phyloP scores from a whole-genome alignment of 2,329 filamentous ascomycete species.

The Penicillium sp. region DNA sequence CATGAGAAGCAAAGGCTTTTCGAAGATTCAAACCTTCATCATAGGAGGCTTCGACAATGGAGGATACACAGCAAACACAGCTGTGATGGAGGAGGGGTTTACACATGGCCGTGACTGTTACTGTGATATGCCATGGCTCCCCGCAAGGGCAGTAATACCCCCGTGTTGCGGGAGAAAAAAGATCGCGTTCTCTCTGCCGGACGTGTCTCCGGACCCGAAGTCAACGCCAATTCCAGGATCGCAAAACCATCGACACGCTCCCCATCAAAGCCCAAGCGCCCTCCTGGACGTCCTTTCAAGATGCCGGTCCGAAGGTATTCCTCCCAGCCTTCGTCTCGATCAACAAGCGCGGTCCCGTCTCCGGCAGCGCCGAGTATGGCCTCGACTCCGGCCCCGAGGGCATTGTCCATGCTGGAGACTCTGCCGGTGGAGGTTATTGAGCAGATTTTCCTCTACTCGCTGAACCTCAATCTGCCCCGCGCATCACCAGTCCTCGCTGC shows the following conservation, averaged over 20 bases:
- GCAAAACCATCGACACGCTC: slow-evolving; percentile 5
- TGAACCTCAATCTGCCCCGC: slow-evolving; percentile 51
- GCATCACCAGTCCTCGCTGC: slow-evolving; percentile 47
- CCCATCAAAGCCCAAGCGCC: slow-evolving; percentile 11
- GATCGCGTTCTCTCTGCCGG: not conserved
- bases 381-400: slow-evolving; percentile 8
- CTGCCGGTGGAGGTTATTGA: slow-evolving; percentile 58
- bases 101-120: not conserved
- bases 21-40: not conserved
- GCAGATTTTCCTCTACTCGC: slow-evolving; percentile 54
- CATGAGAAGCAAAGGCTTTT: not conserved
- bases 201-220: not conserved
- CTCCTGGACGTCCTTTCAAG: slow-evolving; percentile 19
- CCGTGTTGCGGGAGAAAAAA: not conserved
- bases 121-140: slow-evolving; percentile 13
- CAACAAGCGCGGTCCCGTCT: slow-evolving; percentile 9
- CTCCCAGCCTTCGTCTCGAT: slow-evolving; percentile 15
- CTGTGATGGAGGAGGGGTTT: not conserved
- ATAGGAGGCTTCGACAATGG: not conserved
- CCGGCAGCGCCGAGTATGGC: slow-evolving; percentile 11
- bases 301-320: slow-evolving; percentile 10
- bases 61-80: not conserved
- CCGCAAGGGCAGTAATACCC: slow-evolving; percentile 3
- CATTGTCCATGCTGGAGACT: slow-evolving; percentile 46
- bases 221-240: not conserved